These are phyloP conservation scores for Pseudomassariella vexata DNA, from an alignment of 2,329 filamentous ascomycete species.

Conservation along the genomic window DNA sequence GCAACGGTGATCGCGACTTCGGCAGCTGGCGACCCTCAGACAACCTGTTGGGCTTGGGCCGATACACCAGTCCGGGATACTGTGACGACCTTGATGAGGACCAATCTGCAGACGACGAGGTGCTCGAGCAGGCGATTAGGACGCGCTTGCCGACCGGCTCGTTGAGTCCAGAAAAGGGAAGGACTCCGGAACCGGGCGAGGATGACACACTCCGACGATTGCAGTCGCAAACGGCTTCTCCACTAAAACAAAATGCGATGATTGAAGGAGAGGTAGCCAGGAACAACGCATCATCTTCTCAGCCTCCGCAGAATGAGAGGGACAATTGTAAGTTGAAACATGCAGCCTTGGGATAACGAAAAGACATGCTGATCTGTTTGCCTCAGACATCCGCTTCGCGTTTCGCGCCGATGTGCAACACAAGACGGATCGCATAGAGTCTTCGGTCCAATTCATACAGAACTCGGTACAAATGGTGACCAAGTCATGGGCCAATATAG, in stretches of 20 bases:
- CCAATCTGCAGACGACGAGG: too few species aligned
- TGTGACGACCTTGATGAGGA: constrained; percentile 18
- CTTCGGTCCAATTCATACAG: constrained; percentile 59
- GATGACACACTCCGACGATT: constrained; percentile 33
- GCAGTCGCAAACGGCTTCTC: constrained; percentile 22
- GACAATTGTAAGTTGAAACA: constrained; percentile 44
- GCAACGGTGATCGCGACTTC: constrained; percentile 52
- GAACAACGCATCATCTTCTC: constrained; percentile 21
- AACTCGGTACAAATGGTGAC: constrained; percentile 55
- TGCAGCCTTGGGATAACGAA: too few species aligned
- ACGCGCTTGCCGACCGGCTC: constrained; percentile 52
- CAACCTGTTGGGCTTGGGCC: constrained; percentile 44
- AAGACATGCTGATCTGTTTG: constrained; percentile 16
- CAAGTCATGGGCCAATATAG: constrained; percentile 62
- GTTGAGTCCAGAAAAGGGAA: constrained; percentile 47
- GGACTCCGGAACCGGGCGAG: constrained; percentile 38
- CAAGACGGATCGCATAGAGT: constrained; percentile 76
- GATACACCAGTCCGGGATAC: constrained; percentile 17
- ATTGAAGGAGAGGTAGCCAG: constrained; percentile 14
- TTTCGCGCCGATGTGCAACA: constrained; percentile 85
- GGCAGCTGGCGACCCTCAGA: constrained; percentile 56
- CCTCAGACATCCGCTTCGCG: constrained; percentile 77
- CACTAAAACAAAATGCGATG: constrained; percentile 13
- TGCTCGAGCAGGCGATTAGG: constrained; percentile 46
- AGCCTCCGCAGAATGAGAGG: constrained; percentile 24